Evolutionary conservation across 2,329 filamentous ascomycete species (phyloP), one percentile per base, ranked within the genome.

Genomic region (Metarhizium guizhouense): DNA sequence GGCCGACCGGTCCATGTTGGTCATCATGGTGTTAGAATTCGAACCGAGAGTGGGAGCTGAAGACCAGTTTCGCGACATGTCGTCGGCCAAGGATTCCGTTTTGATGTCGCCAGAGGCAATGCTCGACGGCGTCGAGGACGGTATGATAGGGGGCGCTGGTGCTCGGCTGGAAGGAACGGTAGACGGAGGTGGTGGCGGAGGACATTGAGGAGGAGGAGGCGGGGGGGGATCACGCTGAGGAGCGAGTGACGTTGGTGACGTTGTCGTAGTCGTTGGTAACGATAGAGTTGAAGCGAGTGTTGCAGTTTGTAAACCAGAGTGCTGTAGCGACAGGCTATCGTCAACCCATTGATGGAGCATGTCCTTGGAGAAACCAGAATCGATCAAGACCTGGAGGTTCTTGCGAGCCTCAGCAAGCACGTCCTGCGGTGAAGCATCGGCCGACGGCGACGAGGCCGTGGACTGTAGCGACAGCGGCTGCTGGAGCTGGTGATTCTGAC

Each of bases 311-410:
- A 57, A 54, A 47, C 65, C 65, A 32, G 55, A 66, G 53, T 67
- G 70, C 61, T 65, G 65, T 49, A 69, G 62, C 42, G 69, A 66
- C 58, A 68, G 67, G 61, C 68, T 68, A 52, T 69, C 67, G 54
- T 73, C 71, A 54, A 73, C 70, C 67, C 68, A 71, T 64, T 73
- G 71, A 56, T 73, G 71, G 32, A 73, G 68, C 45, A 71, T 62
- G 56, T 76, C 74, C 61, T 70, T 72, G 53, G 74, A 75, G 10
- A 76, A 62, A 48, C 74, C 74, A 16, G 73, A 74, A 57, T 75
- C 74, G 59, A 76, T 76, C 59, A 76, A 64, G 49, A 70, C 70
- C 65, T 76, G 73, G 6, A 76, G 68, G 56, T 75, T 76, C 62
- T 74, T 73, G 49, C 74, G 67, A 48, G 74, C 74, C 63, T 76